A percentile compares a stretch with the other conserved stretches of the same genome.
Conservation (phyloP, 192 early-diverging fungal species). For the Chytriomyces sp. region DNA sequence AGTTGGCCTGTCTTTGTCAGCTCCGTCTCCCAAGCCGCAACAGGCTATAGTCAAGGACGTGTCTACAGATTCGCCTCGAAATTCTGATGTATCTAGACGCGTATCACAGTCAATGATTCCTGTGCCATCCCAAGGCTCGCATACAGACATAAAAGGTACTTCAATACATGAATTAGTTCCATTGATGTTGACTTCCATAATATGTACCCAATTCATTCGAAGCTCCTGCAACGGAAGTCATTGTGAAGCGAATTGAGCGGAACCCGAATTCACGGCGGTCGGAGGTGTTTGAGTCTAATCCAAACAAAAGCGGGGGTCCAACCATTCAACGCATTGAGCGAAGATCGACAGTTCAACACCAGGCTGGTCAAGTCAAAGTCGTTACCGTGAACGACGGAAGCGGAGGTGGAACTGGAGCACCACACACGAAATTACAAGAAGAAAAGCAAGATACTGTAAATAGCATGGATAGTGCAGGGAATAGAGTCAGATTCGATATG, state of each 20-base stretch:
- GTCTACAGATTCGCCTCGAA: background rate
- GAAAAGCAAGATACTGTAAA: background rate
- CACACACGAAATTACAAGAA: background rate
- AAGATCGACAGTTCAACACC: background rate
- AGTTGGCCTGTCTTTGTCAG: constrained; percentile 17
- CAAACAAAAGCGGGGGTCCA: background rate
- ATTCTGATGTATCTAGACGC: background rate
- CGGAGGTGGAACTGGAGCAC: background rate
- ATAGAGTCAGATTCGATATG: background rate
- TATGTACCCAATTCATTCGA: background rate
- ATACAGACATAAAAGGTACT: too few species aligned
- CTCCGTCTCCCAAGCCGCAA: constrained; percentile 7
- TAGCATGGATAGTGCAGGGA: background rate
- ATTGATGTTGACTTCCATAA: background rate
- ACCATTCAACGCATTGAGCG: constrained; percentile 8
- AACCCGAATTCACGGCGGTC: constrained; percentile 17
- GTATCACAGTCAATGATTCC: background rate
- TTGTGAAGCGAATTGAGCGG: constrained; percentile 21
- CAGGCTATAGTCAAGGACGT: too few species aligned
- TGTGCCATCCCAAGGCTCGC: background rate
- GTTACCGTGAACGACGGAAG: constrained; percentile 11
- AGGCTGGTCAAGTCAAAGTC: constrained; percentile 1
- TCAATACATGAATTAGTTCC: background rate
- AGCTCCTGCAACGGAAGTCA: constrained; percentile 7
- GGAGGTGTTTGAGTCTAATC: background rate